A percentile compares a stretch with the other conserved stretches of the same genome.
Evolutionary conservation across 2,329 filamentous ascomycete genomes (phyloP).

Genomic region (Aureobasidium musti): DNA sequence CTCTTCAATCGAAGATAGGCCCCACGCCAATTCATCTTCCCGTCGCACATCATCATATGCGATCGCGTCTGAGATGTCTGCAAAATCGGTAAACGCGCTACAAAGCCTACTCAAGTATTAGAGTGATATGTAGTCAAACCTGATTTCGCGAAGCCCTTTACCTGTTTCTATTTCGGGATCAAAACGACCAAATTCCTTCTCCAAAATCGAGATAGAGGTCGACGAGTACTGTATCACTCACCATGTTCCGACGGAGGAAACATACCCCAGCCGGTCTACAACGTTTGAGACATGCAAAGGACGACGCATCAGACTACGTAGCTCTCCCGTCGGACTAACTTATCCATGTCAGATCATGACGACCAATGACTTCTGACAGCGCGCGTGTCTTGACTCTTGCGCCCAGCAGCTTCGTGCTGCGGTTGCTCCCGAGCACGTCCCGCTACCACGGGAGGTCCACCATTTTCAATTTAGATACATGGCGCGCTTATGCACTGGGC

Average conservation of each 20-base stretch:
- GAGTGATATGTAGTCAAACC: conserved; percentile 7
- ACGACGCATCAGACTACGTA: conserved; percentile 19
- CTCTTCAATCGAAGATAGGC: conserved; percentile 1
- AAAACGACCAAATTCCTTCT: background rate
- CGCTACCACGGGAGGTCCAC: conserved; percentile 25
- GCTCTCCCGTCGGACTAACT: background rate
- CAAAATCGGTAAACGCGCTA: conserved; percentile 13
- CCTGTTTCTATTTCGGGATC: conserved; percentile 13
- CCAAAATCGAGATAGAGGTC: background rate
- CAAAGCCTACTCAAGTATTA: background rate
- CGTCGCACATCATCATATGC: conserved; percentile 10
- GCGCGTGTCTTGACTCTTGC: conserved; percentile 20
- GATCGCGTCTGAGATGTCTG: conserved; percentile 10
- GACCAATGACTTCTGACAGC: conserved; percentile 23
- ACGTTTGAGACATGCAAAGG: background rate
- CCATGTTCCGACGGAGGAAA: background rate
- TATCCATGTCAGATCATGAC: conserved; percentile 28
- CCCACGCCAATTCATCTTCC: conserved; percentile 18
- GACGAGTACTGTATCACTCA: conserved; percentile 16
- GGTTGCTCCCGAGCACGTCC: conserved; percentile 20
- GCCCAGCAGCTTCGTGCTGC: conserved; percentile 20
- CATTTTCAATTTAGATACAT: conserved; percentile 25
- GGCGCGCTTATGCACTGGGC: conserved; percentile 28
- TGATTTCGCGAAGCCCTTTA: background rate
- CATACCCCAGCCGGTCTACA: background rate